Base-by-base conservation (phyloP, 768 basidiomycete genomes). In the Boletus sp. region DNA sequence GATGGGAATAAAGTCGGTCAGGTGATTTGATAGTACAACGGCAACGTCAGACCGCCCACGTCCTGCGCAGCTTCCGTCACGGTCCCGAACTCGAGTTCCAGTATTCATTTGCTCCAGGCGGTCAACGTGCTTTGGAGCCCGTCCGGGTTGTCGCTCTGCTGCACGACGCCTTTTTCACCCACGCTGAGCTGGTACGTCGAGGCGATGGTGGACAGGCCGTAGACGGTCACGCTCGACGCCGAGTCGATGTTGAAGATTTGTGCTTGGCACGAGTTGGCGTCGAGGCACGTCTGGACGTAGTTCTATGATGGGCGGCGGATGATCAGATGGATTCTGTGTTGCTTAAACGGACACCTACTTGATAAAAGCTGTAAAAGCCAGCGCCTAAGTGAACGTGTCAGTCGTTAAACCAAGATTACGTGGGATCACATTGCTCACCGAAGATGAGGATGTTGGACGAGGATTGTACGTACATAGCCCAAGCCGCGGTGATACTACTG, bases 341-440 rank as follows among this genome's bases (percentile, higher is more conserved):
- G 1, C 13, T 19, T 15, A 11, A n/a, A 7, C 7, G 17, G 33
- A 30, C 4, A 47, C 64, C 48, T 52, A 70, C 77, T 50, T 68
- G 65, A 73, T 71, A 81, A 66, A 81, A 81, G 62, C 70, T 76
- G 64, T 82, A 82, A 38, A 77, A 65, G 0, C 79, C 79, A 0
- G 75, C 80, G 34, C 79, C 76, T 76, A 39, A 13, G n/a, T 7
- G 44, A 30, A 27, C 9, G 19, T 23, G 19, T 59, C 19, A 64
- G 56, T 71, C 61, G 45, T 68, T 48, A 44, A 74, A 60, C 51
- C 69, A 66, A 11, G 37, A 43, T 54, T 72, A 70, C 51, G 70
- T 72, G 30, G 53, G 54, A 32, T 11, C 2, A 11, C 2, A 15
- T 3, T 8, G 40, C 50, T 51, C 23, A 71, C 77, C 80, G 54